phyloP scores from a whole-genome alignment of 2,329 filamentous ascomycete genomes.

The Fusarium succisae region DNA sequence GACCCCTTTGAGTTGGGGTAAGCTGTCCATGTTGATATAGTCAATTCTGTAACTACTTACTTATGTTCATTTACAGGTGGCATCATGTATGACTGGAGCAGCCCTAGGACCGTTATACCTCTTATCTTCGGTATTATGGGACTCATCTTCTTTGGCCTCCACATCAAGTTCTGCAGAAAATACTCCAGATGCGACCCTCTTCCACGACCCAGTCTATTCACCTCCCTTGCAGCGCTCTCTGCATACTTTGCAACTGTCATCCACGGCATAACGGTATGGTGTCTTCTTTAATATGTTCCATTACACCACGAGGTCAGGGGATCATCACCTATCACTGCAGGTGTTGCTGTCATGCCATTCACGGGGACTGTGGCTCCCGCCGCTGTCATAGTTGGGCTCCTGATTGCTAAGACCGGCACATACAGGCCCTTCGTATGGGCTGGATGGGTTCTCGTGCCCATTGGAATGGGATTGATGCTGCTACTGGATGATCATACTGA shows the following conservation, averaged over 20 bases:
- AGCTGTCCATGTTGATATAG: background rate
- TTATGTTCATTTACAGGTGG: slow-evolving; percentile 55
- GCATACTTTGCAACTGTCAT: slow-evolving; percentile 37
- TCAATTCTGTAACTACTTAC: background rate
- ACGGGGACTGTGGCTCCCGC: slow-evolving; percentile 71
- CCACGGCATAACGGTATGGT: slow-evolving; percentile 38
- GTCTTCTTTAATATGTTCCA: slow-evolving; percentile 34
- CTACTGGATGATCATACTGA: slow-evolving; percentile 60
- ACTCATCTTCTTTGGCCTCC: slow-evolving; percentile 27
- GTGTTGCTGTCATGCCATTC: slow-evolving; percentile 64
- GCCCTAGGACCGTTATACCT: slow-evolving; percentile 69
- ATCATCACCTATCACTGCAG: slow-evolving; percentile 44
- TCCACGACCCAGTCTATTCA: slow-evolving; percentile 36
- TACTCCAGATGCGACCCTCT: slow-evolving; percentile 37
- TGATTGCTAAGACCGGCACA: slow-evolving; percentile 64
- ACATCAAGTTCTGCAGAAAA: slow-evolving; percentile 33
- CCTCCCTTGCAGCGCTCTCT: slow-evolving; percentile 33
- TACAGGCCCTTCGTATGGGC: slow-evolving; percentile 70
- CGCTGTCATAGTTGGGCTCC: slow-evolving; percentile 62
- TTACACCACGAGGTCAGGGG: slow-evolving; percentile 37
- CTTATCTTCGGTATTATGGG: slow-evolving; percentile 64
- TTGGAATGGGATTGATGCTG: slow-evolving; percentile 67
- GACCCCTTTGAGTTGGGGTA: slow-evolving; percentile 38
- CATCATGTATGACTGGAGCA: slow-evolving; percentile 71
- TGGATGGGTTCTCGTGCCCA: slow-evolving; percentile 68